Percentiles rank a stretch among this genome's conserved stretches.
Evolutionary conservation across 768 basidiomycete genomes (phyloP).

Genomic region (Tulasnella sp.): DNA sequence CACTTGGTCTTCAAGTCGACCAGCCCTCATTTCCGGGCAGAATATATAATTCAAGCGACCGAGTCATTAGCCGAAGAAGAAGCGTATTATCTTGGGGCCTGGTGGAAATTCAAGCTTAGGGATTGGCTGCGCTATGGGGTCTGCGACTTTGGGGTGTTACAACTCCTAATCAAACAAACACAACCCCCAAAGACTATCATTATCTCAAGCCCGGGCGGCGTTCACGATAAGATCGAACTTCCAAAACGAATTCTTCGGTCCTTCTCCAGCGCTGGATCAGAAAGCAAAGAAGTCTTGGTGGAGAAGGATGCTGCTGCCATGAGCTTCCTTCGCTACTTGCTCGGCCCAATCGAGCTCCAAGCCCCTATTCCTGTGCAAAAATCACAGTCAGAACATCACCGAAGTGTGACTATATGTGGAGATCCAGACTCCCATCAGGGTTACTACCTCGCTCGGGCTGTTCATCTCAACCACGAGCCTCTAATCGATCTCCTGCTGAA

Average conservation of each 20-base stretch:
- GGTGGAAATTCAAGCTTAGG: conserved; percentile 10
- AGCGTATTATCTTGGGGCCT: not conserved
- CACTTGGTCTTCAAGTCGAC: conserved; percentile 48
- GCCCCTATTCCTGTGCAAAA: conserved; percentile 24
- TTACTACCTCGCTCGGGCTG: conserved; percentile 74
- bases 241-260: not conserved
- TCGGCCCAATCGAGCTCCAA: not conserved
- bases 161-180: not conserved
- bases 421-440: conserved; percentile 57
- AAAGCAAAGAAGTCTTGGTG: not conserved
- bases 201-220: no score
- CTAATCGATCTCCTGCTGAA: conserved; percentile 64
- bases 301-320: not conserved
- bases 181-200: not conserved
- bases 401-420: not conserved
- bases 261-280: not conserved
- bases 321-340: conserved; percentile 3
- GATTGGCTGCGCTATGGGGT: conserved; percentile 23
- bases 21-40: conserved; percentile 52
- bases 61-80: not conserved
- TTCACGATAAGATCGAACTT: not conserved
- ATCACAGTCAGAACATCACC: conserved; percentile 27
- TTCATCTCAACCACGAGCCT: conserved; percentile 52
- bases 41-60: conserved; percentile 45
- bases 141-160: conserved; percentile 29